Percentiles rank a stretch among this genome's conserved stretches.
Evolutionary conservation across 176 grass and related monocot genomes (phyloP).

Genomic region (Melocanna baccifera): DNA sequence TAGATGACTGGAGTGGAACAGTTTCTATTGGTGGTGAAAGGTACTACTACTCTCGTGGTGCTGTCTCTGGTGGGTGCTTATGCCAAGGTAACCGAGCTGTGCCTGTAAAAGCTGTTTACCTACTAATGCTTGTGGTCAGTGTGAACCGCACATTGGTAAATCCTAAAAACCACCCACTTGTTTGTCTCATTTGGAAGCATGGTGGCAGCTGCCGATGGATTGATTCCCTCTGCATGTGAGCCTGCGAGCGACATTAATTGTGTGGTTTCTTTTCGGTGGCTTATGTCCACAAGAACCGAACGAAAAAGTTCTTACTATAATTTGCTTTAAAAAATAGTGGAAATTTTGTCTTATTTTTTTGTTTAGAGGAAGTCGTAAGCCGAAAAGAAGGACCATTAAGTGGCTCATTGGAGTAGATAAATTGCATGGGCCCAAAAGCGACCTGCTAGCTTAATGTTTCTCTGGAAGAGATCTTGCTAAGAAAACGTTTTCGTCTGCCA

Average conservation of each 20-base stretch:
- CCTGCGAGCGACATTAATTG: conserved; percentile 1
- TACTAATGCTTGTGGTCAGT: background rate
- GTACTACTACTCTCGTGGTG: background rate
- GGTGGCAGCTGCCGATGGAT: background rate
- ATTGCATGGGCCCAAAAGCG: conserved; percentile 5
- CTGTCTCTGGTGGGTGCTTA: background rate
- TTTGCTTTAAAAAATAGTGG: too few relatives aligned
- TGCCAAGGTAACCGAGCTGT: conserved; percentile 11
- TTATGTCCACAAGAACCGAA: too few relatives aligned
- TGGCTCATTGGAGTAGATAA: background rate
- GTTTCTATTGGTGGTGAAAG: background rate
- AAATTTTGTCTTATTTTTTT: fast-evolving
- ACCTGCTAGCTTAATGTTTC: background rate
- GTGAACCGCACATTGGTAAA: background rate
- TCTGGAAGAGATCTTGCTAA: background rate
- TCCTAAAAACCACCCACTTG: background rate
- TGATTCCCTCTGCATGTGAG: conserved; percentile 37
- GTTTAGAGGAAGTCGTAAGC: too few relatives aligned
- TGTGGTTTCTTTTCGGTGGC: too few relatives aligned
- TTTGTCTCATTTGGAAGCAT: background rate
- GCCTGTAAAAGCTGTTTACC: background rate
- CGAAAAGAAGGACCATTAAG: too few relatives aligned
- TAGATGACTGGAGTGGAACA: conserved; percentile 13
- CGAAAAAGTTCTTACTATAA: too few relatives aligned
- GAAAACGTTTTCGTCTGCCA: background rate